phyloP scores from a whole-genome alignment of 2,329 filamentous ascomycete species.

The Chaetomiaceae sp. region DNA sequence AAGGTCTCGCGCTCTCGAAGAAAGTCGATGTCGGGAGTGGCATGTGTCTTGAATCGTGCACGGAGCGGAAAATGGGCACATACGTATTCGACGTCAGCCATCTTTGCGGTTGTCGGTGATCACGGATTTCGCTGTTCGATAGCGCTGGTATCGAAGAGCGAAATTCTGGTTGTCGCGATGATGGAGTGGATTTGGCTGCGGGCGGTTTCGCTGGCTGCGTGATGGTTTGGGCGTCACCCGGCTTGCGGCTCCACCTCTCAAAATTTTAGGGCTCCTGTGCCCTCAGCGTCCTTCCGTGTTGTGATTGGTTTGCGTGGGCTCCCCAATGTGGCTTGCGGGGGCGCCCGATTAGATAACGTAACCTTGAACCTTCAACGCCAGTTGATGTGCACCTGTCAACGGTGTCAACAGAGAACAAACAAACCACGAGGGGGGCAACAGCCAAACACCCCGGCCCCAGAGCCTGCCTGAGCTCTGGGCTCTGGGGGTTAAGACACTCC shows the following conservation, averaged over 20 bases:
- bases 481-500: too few species aligned
- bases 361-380: background rate
- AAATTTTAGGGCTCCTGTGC: slow-evolving; percentile 30
- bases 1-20: background rate
- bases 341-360: background rate
- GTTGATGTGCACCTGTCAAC: too few species aligned
- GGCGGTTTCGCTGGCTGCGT: slow-evolving; percentile 19
- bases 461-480: too few species aligned
- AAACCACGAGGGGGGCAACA: too few species aligned
- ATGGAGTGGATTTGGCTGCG: slow-evolving; percentile 27
- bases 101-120: slow-evolving; percentile 51
- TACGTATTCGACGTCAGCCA: slow-evolving; percentile 60
- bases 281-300: slow-evolving; percentile 18
- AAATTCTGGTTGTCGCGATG: slow-evolving; percentile 29
- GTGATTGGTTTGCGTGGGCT: slow-evolving; percentile 17
- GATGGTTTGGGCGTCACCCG: slow-evolving; percentile 18
- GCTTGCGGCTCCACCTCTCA: slow-evolving; percentile 23
- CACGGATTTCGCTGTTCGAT: slow-evolving; percentile 36
- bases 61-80: slow-evolving; percentile 18
- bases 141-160: slow-evolving; percentile 34
- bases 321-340: slow-evolving; percentile 19
- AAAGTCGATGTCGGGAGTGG: background rate
- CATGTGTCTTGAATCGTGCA: background rate
- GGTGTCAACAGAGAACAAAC: too few species aligned
- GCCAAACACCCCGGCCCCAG: too few species aligned